Conservation (phyloP, 2,329 filamentous ascomycete species). For the Penicillium sp. region DNA sequence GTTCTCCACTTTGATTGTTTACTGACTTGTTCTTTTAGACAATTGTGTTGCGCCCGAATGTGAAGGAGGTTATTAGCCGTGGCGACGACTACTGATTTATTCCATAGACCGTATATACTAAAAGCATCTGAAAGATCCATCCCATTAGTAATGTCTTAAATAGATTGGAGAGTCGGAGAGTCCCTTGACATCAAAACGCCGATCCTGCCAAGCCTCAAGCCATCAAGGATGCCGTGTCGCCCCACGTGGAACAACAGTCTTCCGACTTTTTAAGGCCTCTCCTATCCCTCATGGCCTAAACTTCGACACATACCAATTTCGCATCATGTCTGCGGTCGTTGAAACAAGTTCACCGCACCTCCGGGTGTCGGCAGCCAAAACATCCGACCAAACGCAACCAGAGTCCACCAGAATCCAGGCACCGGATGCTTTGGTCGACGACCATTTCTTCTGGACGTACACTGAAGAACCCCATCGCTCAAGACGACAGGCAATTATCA, state of each 20-base stretch:
- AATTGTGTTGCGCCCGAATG: conserved; percentile 65
- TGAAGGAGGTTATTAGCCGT: conserved; percentile 79
- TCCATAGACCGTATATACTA: conserved; percentile 5
- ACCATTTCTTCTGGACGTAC: conserved; percentile 95
- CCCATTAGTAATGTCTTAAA: conserved; percentile 2
- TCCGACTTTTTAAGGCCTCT: conserved; percentile 20
- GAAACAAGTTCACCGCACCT: conserved; percentile 29
- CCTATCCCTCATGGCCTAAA: conserved; percentile 6
- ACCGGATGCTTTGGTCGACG: conserved; percentile 30
- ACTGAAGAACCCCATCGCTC: conserved; percentile 95
- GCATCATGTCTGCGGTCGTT: conserved; percentile 25
- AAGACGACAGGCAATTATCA: conserved; percentile 85
- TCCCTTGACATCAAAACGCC: neutral
- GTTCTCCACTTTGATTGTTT: conserved; percentile 8
- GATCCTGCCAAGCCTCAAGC: conserved; percentile 15
- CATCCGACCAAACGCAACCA: conserved; percentile 15
- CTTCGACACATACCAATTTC: conserved; percentile 8
- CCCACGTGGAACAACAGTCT: conserved; percentile 31
- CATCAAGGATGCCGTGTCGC: conserved; percentile 20
- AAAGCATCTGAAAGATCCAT: neutral
- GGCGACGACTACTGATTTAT: conserved; percentile 67
- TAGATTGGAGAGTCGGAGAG: neutral
- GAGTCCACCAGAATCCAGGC: conserved; percentile 23
- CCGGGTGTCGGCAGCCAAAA: conserved; percentile 27
- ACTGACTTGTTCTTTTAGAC: conserved; percentile 44